Percentiles rank a stretch among this genome's conserved stretches.
Conservation (phyloP, 2,329 filamentous ascomycete species). For the Didymellaceae sp. region DNA sequence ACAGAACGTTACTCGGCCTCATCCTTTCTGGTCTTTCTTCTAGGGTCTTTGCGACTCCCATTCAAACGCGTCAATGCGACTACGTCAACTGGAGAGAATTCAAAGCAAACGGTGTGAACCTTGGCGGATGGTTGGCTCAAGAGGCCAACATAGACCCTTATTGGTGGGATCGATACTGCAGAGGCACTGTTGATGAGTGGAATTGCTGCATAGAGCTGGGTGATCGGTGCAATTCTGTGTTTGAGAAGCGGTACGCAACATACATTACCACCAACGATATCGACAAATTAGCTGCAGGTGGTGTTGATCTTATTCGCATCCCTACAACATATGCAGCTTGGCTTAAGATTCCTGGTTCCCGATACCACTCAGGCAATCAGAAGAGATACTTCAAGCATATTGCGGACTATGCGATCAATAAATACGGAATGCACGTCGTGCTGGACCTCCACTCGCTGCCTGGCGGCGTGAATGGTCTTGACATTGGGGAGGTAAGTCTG, state of each 20-base stretch:
- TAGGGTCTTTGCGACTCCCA: constrained; percentile 1
- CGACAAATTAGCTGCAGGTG: constrained; percentile 41
- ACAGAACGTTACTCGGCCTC: background rate
- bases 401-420: constrained; percentile 46
- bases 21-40: background rate
- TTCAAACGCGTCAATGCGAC: background rate
- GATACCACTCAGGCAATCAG: constrained; percentile 46
- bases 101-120: constrained; percentile 31
- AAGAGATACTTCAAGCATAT: constrained; percentile 37
- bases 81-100: constrained; percentile 28
- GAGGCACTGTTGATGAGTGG: constrained; percentile 45
- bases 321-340: constrained; percentile 49
- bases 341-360: constrained; percentile 43
- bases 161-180: constrained; percentile 34
- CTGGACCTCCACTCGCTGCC: constrained; percentile 45
- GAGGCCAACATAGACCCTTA: constrained; percentile 36
- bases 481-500: constrained; percentile 17
- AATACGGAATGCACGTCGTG: constrained; percentile 47
- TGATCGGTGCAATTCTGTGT: constrained; percentile 33
- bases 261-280: constrained; percentile 42
- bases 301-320: constrained; percentile 46
- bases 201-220: constrained; percentile 41
- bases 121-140: constrained; percentile 46
- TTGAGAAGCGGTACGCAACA: constrained; percentile 40
- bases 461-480: constrained; percentile 41